phyloP scores from a whole-genome alignment of 768 basidiomycete genomes.

The Hygrocybe punicea region DNA sequence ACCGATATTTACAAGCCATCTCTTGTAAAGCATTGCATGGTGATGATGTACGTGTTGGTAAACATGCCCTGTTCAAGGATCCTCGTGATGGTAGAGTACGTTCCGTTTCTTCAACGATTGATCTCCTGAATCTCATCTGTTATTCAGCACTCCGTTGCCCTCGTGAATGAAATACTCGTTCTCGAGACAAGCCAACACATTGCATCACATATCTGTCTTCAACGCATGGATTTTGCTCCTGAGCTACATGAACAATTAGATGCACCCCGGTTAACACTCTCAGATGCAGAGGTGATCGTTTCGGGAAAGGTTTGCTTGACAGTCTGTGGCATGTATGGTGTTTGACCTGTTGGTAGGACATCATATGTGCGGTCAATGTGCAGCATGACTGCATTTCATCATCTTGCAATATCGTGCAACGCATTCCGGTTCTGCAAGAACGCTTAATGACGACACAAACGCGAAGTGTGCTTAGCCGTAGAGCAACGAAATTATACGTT shows the following conservation, averaged over 20 bases:
- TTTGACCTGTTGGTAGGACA: neutral
- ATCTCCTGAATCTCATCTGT: neutral
- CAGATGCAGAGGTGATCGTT: neutral
- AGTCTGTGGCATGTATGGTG: neutral
- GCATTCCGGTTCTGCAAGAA: neutral
- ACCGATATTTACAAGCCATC: neutral
- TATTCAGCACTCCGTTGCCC: neutral
- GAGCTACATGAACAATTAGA: neutral
- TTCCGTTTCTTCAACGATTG: neutral
- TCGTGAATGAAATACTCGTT: conserved; percentile 6
- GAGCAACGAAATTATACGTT: neutral
- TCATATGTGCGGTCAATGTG: conserved; percentile 5
- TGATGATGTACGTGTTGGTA: neutral
- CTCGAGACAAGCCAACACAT: neutral
- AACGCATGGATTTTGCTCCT: neutral
- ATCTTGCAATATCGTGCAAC: neutral
- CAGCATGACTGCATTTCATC: conserved; percentile 7
- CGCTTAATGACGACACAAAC: neutral
- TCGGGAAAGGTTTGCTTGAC: neutral
- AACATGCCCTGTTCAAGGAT: neutral
- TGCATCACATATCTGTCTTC: neutral
- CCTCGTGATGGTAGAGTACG: neutral
- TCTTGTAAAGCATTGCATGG: neutral
- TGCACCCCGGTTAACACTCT: neutral
- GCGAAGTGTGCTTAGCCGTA: neutral